Evolutionary conservation across 495 filamentous ascomycete genomes (phyloP), one percentile per base, ranked within the genome.

Genomic region (Podospora pseudocomata): DNA sequence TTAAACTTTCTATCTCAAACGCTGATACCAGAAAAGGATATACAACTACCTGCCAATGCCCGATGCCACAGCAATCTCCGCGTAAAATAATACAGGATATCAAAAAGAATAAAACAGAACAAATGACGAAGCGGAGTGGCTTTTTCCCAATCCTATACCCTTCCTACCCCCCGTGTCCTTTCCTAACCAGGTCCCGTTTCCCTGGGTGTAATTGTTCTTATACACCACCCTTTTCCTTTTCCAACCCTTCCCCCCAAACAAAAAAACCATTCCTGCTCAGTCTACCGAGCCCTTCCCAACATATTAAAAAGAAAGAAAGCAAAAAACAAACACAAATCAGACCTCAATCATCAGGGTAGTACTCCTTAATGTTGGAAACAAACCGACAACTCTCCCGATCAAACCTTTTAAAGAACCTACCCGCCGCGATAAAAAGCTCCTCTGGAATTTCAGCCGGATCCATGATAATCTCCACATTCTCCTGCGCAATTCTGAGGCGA

Each of bases 371-470:
- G 77, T 97, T 98, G 71, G 92, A 95, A 5, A 97, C 84, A 82
- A 99, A 99, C 2, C 79, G 81, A 64, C 85, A 82, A 0, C 73
- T 80, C n/a, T 77, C 78, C 39, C 75, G 71, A 76, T 96, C 92
- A 87, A 92, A 97, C 20, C 94, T 83, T 79, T 93, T 97, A 73
- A 98, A 97, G 78, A 91, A 90, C 72, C 88, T 90, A 13, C 95
- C 95, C 2, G 93, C 93, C 69, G 94, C 81, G 62, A 80, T 80
- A 69, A 89, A 83, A 63, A 97, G 79, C 4, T 81, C 80, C 13
- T 78, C 74, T 0, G 87, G 71, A 68, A 82, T 55, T 70, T 77
- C 64, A 7, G 70, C 74, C 49, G 79, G 79, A 55, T 86, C 80
- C 2, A 80, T 75, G 56, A 92, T 79, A 26, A 89, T 82, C 65